Evolutionary conservation across 352 stramenopile genomes (phyloP), one percentile per base, ranked within the genome.

Genomic region (Phytopythium ostracodes): DNA sequence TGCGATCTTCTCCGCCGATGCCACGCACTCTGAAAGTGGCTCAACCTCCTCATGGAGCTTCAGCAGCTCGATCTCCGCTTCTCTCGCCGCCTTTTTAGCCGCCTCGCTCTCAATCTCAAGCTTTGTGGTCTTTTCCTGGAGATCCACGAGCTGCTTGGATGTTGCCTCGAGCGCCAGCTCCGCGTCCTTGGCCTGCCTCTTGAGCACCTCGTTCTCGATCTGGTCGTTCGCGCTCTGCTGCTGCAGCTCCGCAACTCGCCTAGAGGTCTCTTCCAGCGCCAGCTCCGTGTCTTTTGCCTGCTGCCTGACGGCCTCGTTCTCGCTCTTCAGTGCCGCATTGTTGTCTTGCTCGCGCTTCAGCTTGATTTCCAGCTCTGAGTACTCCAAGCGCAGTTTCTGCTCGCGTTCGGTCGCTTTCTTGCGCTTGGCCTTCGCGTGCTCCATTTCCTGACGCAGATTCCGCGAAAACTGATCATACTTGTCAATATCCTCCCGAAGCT

Each of bases 81-180:
- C 31, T 14, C 52, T 35, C 27, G 51, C 74, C n/a, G 56, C 64
- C 7, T 40, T 61, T 36, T 72, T 64, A 25, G 69, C 29, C 11
- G 58, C 65, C 25, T 67, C 56, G n/a, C 73, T 49, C 29, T 81
- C 56, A 8, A 59, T 65, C n/a, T 76, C 56, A n/a, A 87, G 64
- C 9, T 12, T 24, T 12, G 20, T n/a, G 12, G 7, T 38, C 80
- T 66, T 18, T 72, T 71, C 36, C 60, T 59, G 25, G 67, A 56
- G 42, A 70, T 59, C 43, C 59, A 46, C 36, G 8, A 29, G 20
- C 25, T 12, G 46, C 24, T 25, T 9, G 20, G 33, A 62, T 25
- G n/a, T 40, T n/a, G 31, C 52, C 52, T 58, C 33, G 10, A 43
- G 31, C 52, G n/a, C 52, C 20, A n/a, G 31, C 33, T 44, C 31